phyloP scores from a whole-genome alignment of 202 grass and related monocot genomes.

The Brachypodium distachyon region DNA sequence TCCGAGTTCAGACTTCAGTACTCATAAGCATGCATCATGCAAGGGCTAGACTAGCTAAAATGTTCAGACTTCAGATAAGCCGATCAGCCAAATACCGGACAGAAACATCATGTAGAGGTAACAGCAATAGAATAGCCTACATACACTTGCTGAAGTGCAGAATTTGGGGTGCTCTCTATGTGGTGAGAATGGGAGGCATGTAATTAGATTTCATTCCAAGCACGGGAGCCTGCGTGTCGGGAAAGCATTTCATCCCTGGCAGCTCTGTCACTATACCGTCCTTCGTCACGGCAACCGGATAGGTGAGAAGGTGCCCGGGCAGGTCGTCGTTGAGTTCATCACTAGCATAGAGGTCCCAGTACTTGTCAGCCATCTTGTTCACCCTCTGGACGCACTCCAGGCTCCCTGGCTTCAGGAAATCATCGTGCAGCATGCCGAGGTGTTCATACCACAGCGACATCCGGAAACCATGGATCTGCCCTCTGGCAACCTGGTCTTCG shows the following conservation, averaged over 20 bases:
- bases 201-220: conserved; percentile 39
- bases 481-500: conserved; percentile 46
- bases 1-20: not conserved
- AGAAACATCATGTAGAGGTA: not conserved
- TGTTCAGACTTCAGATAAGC: not conserved
- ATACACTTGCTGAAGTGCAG: not conserved
- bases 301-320: conserved; percentile 80
- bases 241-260: conserved; percentile 57
- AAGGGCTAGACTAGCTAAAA: not conserved
- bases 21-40: not conserved
- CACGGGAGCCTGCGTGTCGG: conserved; percentile 52
- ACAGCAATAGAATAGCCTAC: too few species aligned
- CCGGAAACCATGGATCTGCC: conserved; percentile 77
- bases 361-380: conserved; percentile 72
- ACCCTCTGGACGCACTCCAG: conserved; percentile 63
- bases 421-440: conserved; percentile 62
- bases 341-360: conserved; percentile 64
- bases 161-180: conserved; percentile 20
- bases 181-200: conserved; percentile 61
- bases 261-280: conserved; percentile 57
- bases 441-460: conserved; percentile 97
- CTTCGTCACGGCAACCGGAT: conserved; percentile 32
- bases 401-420: conserved; percentile 46
- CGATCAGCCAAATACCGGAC: not conserved
- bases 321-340: conserved; percentile 53